Percentiles rank a stretch among this genome's conserved stretches.
phyloP scores from a whole-genome alignment of 768 basidiomycete species.

The Phaeotremella skinneri region DNA sequence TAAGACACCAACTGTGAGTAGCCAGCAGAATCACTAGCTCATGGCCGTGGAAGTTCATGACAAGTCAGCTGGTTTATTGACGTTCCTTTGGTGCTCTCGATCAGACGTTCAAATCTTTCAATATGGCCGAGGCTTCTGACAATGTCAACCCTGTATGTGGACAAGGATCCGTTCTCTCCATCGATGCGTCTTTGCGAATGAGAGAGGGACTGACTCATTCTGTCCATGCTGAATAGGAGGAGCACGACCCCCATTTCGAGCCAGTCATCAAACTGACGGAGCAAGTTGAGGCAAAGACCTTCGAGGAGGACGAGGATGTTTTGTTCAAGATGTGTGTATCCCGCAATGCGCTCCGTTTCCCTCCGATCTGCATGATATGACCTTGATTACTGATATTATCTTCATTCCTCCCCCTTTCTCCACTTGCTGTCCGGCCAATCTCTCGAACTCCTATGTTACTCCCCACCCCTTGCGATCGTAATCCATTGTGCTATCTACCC shows the following conservation, averaged over 20 bases:
- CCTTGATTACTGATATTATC: slow-evolving; percentile 5
- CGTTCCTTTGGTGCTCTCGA: not conserved
- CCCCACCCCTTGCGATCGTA: not conserved
- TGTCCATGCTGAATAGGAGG: too few species aligned
- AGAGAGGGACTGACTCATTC: too few species aligned
- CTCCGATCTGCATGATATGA: not conserved
- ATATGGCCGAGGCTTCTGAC: not conserved
- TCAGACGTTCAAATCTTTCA: not conserved
- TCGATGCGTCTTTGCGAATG: too few species aligned
- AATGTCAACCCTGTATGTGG: not conserved
- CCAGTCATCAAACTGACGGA: slow-evolving; percentile 96
- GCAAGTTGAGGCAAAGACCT: slow-evolving; percentile 89
- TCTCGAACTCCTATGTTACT: not conserved
- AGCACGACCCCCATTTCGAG: slow-evolving; percentile 86
- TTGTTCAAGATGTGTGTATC: slow-evolving; percentile 88
- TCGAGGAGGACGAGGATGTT: slow-evolving; percentile 88
- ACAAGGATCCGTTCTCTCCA: too few species aligned
- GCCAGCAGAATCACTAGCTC: too few species aligned
- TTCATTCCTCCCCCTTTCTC: slow-evolving; percentile 3
- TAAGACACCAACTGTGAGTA: too few species aligned
- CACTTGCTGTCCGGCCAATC: not conserved
- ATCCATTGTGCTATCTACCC: slow-evolving; percentile 18
- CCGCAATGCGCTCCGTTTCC: not conserved
- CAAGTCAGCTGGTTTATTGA: not conserved
- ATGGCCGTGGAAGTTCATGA: too few species aligned